Base-by-base conservation (phyloP, 768 basidiomycete genomes). In the Leccinellum luteum region DNA sequence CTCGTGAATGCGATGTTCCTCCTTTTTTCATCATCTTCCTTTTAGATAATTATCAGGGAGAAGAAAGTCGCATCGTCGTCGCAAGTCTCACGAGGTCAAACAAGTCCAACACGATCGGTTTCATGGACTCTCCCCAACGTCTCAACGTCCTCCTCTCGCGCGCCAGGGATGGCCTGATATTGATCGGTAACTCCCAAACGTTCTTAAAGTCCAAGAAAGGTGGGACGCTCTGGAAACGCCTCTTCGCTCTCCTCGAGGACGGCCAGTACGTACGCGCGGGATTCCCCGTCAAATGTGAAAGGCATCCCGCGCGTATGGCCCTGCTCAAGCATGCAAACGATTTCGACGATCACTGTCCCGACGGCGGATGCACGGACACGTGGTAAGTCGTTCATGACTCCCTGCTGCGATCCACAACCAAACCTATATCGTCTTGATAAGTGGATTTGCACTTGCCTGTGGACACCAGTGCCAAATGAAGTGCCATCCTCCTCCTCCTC, bases 21-120 rank as follows among this genome's bases (percentile, higher is more conserved):
- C 6, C n/a, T 15, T 8, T 9, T n/a, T n/a, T n/a, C n/a, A n/a
- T 13, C 38, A 47, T 23, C 8, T 14, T 3, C 23, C 10, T 1
- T 4, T 38, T 25, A 87, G 87, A 88, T 59, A 89, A 89, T 62
- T 89, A 87, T 59, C 86, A 89, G 62, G 87, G 87, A 5, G 87
- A 89, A 62, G 86, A 88, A 65, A 82, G 83, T 54, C 79, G 87
- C 34, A 82, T 89, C 47, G 85, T 89, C 27, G 72, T 89, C 30
- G 75, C 77, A 4, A 82, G 79, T 6, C 68, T 89, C 14, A 85
- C 83, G 0, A 67, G 87, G 43, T 86, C 85, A 65, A 87, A 89
- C 58, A 4, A 69, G 0, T 62, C 69, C 1, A 64, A 78, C 54
- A 78, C 84, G 60, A 89, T 88, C 35, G 87, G 86, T 0, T 88